phyloP scores from a whole-genome alignment of 1,139 yeast species.

The Protomyces lactucae-debilis region DNA sequence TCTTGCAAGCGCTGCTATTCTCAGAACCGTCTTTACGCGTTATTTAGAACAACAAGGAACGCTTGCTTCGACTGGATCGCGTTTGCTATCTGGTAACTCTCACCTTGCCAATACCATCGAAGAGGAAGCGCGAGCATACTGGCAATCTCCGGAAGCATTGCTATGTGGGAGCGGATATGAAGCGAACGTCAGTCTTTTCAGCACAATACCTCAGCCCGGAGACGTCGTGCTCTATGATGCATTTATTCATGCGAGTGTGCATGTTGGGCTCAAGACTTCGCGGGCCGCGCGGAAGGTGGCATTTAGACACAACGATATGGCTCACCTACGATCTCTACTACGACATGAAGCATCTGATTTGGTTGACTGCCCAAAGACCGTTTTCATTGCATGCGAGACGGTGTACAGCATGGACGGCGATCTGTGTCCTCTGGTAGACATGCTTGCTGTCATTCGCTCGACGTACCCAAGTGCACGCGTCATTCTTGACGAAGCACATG shows the following conservation, averaged over 20 bases:
- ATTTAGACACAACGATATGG: constrained; percentile 34
- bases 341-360: background rate
- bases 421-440: constrained; percentile 34
- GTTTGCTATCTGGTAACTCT: constrained; percentile 37
- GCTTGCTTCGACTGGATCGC: constrained; percentile 37
- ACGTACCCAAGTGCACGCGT: constrained; percentile 31
- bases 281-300: constrained; percentile 30
- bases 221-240: constrained; percentile 37
- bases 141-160: constrained; percentile 34
- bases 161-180: constrained; percentile 37
- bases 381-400: constrained; percentile 36
- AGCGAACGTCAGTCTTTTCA: constrained; percentile 36
- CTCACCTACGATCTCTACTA: constrained; percentile 13
- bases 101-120: constrained; percentile 34
- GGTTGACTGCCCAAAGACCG: constrained; percentile 14
- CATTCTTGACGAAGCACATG: constrained; percentile 38
- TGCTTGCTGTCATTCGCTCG: constrained; percentile 28
- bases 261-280: constrained; percentile 36
- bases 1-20: constrained; percentile 19
- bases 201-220: constrained; percentile 35
- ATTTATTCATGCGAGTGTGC: constrained; percentile 37
- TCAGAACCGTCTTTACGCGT: background rate
- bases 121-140: constrained; percentile 32
- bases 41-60: background rate
- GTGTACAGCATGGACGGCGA: constrained; percentile 39